Evolutionary conservation across 768 basidiomycete genomes (phyloP).

Genomic region (Psilocybe subaeruginosa): DNA sequence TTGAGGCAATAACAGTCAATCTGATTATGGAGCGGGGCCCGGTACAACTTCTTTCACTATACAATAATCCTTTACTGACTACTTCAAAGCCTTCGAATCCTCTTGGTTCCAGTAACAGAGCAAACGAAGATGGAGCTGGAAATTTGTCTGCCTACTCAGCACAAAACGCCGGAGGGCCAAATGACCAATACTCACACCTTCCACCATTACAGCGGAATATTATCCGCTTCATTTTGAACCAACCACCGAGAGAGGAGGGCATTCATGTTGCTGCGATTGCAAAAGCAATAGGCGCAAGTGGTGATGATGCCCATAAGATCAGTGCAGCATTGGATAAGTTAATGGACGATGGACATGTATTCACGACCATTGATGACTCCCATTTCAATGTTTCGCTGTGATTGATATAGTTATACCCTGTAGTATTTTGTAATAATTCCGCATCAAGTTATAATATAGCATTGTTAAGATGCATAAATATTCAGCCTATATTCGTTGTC

Average conservation of each 20-base stretch:
- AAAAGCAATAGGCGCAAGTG: slow-evolving; percentile 53
- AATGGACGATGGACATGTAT: slow-evolving; percentile 81
- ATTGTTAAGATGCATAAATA: neutral
- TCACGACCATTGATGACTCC: slow-evolving; percentile 81
- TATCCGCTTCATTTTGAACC: slow-evolving; percentile 62
- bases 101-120: slow-evolving; percentile 10
- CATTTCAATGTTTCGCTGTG: slow-evolving; percentile 64
- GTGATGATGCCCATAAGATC: slow-evolving; percentile 55
- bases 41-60: slow-evolving; percentile 39
- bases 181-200: slow-evolving; percentile 57
- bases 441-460: neutral
- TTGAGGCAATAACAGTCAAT: slow-evolving; percentile 74
- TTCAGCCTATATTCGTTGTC: neutral
- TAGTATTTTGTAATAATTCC: neutral
- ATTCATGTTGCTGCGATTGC: slow-evolving; percentile 76
- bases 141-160: slow-evolving; percentile 46
- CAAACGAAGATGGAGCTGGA: slow-evolving; percentile 5
- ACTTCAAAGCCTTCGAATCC: slow-evolving; percentile 20
- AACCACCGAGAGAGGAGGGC: slow-evolving; percentile 57
- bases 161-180: slow-evolving; percentile 25
- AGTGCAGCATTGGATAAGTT: slow-evolving; percentile 78
- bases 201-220: slow-evolving; percentile 66
- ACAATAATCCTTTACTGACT: slow-evolving; percentile 21
- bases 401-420: neutral
- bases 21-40: slow-evolving; percentile 69